phyloP scores from a whole-genome alignment of 805 yeast genomes.

The Hanseniaspora thailandica region DNA sequence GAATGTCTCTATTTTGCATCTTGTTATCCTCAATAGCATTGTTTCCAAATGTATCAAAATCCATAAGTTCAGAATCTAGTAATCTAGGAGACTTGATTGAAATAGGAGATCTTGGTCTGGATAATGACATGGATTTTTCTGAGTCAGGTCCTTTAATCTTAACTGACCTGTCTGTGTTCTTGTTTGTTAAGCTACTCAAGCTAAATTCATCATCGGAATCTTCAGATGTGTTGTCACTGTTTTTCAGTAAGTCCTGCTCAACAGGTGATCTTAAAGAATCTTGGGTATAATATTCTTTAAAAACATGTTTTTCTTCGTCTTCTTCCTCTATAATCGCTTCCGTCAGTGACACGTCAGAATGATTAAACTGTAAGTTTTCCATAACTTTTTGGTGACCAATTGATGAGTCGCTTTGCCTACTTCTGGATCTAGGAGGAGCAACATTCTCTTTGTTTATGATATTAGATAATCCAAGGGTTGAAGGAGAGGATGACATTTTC shows the following conservation, averaged over 20 bases:
- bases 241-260: background rate
- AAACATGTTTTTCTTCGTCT: background rate
- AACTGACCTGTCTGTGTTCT: conserved; percentile 10
- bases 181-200: conserved; percentile 4
- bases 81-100: conserved; percentile 9
- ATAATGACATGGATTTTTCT: background rate
- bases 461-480: conserved; percentile 3
- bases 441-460: background rate
- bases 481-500: conserved; percentile 2
- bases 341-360: conserved; percentile 1
- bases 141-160: background rate
- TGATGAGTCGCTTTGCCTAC: conserved; percentile 2
- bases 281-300: background rate
- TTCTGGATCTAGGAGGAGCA: conserved; percentile 14
- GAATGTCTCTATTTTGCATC: background rate
- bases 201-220: conserved; percentile 9
- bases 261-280: conserved; percentile 1
- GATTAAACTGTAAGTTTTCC: background rate
- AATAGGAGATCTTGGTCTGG: background rate
- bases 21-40: background rate
- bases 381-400: background rate
- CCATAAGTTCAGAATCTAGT: background rate
- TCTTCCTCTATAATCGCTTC: conserved; percentile 11
- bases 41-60: background rate
- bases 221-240: background rate